Base-by-base conservation (phyloP, 2,329 filamentous ascomycete genomes). In the Colletotrichum zoysiae region DNA sequence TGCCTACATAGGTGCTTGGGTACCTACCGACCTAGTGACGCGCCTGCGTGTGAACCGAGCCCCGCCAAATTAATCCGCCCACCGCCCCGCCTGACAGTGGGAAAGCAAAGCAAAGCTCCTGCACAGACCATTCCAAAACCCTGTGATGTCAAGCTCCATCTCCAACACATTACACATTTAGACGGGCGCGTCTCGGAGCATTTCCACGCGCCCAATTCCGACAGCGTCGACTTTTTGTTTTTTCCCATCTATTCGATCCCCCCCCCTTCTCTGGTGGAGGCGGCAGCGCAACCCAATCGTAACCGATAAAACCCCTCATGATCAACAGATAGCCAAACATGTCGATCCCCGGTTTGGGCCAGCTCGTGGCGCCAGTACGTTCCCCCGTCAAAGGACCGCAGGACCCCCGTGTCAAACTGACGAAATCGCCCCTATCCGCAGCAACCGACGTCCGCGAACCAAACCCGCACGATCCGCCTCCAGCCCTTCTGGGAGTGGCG, bases 331-430 rank as follows among this genome's bases (percentile, higher is more conserved):
- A 73, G 55, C 14, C 60, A 78, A 79, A 70, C 51, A 93, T 93
- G 92, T 93, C 91, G 76, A 92, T 94, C 79, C 92, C 92, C 76
- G 92, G 92, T 77, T 83, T 94, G 81, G 92, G 92, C 76, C 89
- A 93, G 78, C 89, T 91, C 65, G 88, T 89, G 73, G 84, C 87
- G 73, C 84, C 89, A 77, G 90, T 90, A 81, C 82, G 83, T 82
- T 70, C 40, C 14, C 40, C 14, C 14, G 4, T 30, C 30, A 30
- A 46, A 5, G 8, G 8, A 11, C 44, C 7, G 6, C 44, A 9
- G 6, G 4, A 9, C 16, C 40, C 6, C 40, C 6, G 42, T 11
- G 14, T 23, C 30, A n/a, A 48, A 23, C 59, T 42, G 42, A 58
- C 61, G 57, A 55, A 5, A n/a, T 16, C 7, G 20, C 55, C 70